These are phyloP conservation scores for Suillus hirtellus DNA, from an alignment of 768 basidiomycete genomes.

Conservation along the genomic window DNA sequence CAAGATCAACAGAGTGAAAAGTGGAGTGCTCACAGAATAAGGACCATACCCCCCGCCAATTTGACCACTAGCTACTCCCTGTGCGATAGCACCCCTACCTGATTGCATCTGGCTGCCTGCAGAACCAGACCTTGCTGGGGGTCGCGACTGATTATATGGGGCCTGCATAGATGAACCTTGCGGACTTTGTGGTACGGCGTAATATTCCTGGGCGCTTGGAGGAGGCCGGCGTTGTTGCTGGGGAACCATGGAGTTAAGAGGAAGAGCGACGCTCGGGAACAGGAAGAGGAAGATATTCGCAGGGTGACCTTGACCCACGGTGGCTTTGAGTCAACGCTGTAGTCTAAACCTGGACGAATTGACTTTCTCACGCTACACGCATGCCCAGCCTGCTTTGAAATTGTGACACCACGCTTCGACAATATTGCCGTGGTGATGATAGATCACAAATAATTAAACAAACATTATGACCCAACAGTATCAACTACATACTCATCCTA, in stretches of 20 bases:
- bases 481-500: slow-evolving; percentile 45
- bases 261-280: slow-evolving; percentile 10
- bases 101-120: slow-evolving; percentile 29
- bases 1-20: slow-evolving; percentile 6
- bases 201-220: slow-evolving; percentile 53
- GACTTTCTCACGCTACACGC: slow-evolving; percentile 18
- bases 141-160: slow-evolving; percentile 23
- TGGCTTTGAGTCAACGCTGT: slow-evolving; percentile 14
- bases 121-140: slow-evolving; percentile 30
- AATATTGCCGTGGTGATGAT: background rate
- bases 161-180: slow-evolving; percentile 38
- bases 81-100: slow-evolving; percentile 61
- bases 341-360: slow-evolving; percentile 22
- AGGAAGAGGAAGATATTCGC: slow-evolving; percentile 18
- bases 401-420: background rate
- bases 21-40: slow-evolving; percentile 63
- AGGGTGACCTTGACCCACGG: slow-evolving; percentile 18
- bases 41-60: slow-evolving; percentile 85
- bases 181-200: slow-evolving; percentile 67
- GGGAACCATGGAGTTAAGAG: slow-evolving; percentile 28
- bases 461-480: background rate
- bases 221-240: slow-evolving; percentile 43
- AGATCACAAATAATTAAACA: background rate
- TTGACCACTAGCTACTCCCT: slow-evolving; percentile 76
- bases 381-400: background rate